phyloP scores from a whole-genome alignment of 495 filamentous ascomycete genomes.

The Hapsidospora chrysogenum region DNA sequence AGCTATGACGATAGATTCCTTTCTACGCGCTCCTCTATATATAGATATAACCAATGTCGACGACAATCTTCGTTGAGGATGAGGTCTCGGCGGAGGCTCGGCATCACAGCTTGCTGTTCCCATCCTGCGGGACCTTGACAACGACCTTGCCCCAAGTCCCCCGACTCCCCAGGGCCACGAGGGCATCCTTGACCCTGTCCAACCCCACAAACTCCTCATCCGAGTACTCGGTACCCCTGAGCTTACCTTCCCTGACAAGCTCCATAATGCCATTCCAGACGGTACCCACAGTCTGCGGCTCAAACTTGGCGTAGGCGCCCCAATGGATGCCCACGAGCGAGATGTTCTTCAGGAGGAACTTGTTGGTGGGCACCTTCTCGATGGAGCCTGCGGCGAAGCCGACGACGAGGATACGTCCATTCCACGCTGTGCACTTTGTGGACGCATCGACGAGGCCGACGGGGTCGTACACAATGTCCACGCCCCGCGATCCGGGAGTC shows the following conservation, averaged over 20 bases:
- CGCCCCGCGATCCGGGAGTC: constrained; percentile 52
- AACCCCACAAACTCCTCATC: constrained; percentile 71
- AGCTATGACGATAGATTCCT: too few relatives aligned
- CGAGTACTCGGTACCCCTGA: constrained; percentile 63
- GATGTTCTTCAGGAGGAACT: constrained; percentile 88
- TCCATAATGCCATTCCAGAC: constrained; percentile 76
- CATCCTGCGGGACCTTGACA: constrained; percentile 63
- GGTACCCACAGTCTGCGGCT: constrained; percentile 47
- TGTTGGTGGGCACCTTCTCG: constrained; percentile 83
- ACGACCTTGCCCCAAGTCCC: constrained; percentile 97
- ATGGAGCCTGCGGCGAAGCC: constrained; percentile 82
- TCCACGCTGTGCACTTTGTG: constrained; percentile 83
- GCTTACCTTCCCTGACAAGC: constrained; percentile 62
- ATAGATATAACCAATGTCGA: too few relatives aligned
- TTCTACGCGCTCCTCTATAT: too few relatives aligned
- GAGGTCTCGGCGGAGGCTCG: too few relatives aligned
- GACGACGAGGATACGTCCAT: constrained; percentile 70
- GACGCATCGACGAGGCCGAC: constrained; percentile 72
- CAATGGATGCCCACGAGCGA: constrained; percentile 80
- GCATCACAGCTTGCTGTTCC: constrained; percentile 32
- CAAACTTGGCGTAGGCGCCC: constrained; percentile 64
- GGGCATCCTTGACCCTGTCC: constrained; percentile 58
- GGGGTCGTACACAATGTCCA: constrained; percentile 83
- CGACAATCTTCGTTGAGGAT: too few relatives aligned
- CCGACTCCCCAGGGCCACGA: constrained; percentile 58